Evolutionary conservation across 345 rosid species (phyloP), one percentile per base, ranked within the genome.

Genomic region (Moricandia arvensis): DNA sequence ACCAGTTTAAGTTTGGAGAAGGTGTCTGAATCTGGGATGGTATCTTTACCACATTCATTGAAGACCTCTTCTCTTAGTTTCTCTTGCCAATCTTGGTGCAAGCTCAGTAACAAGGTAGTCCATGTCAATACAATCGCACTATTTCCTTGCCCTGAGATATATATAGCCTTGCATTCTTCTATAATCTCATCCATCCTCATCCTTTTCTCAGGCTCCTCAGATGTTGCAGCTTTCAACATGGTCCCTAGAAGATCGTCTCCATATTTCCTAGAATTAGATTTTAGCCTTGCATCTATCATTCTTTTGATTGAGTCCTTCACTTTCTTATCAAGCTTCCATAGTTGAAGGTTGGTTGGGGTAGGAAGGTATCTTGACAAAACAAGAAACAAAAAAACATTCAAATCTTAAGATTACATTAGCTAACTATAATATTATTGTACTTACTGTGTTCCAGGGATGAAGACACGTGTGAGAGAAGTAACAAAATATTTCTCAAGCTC

Each of bases 171-270:
- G 65, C 65, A 61, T 33, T 61, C 65, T 0, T 61, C 45, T 61
- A 61, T 5, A 34, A 61, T 9, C 65, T 61, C 65, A 61, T 61
- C n/a, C 43, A 33, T 61, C 0, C 13, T 61, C 65, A 61, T 61
- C 8, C 0, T 61, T 61, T 61, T 61, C 45, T 33, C 45, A 33
- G n/a, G 8, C 4, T 61, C 45, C 43, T 33, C 24, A 33, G 65
- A 61, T 16, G 8, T 9, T 61, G 65, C 45, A 8, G 65, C 65
- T 61, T 33, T 61, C 65, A 61, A 33, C 65, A 61, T 61, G 8
- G 1, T 61, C 43, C 65, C 65, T 1, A 61, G 65, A 33, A 61
- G 65, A 61, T 61, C 65, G 65, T 61, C 65, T 33, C 65, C 65
- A n/a, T 4, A 33, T 26, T 61, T 61, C 4, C 8, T 33, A 13